Evolutionary conservation across 208 protist species (phyloP).

Genomic region (Lotmaria passim): DNA sequence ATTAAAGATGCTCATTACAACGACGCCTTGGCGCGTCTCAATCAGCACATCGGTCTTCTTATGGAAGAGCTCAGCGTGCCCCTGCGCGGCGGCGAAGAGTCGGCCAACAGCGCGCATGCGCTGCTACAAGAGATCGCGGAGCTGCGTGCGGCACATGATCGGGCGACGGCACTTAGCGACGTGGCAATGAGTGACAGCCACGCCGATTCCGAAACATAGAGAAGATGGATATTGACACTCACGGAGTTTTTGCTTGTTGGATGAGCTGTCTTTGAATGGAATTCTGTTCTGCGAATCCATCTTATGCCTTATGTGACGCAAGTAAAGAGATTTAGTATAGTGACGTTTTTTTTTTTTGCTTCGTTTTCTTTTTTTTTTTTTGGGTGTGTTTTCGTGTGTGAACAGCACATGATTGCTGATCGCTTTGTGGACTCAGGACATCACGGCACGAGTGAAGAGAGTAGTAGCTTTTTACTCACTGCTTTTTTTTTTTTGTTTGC

Average conservation of each 20-base stretch:
- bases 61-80: slow-evolving; percentile 59
- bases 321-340: slow-evolving; percentile 10
- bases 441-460: too few species aligned
- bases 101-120: slow-evolving; percentile 47
- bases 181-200: slow-evolving; percentile 1
- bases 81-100: slow-evolving; percentile 50
- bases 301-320: too few species aligned
- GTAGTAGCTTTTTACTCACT: too few species aligned
- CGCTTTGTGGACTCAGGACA: too few species aligned
- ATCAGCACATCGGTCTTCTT: slow-evolving; percentile 47
- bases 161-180: not conserved
- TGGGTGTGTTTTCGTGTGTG: slow-evolving; percentile 17
- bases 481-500: too few species aligned
- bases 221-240: too few species aligned
- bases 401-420: too few species aligned
- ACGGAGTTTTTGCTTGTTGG: too few species aligned
- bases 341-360: slow-evolving; percentile 11
- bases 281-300: too few species aligned
- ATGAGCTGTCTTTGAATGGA: too few species aligned
- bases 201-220: not conserved
- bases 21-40: slow-evolving; percentile 46
- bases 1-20: slow-evolving; percentile 40
- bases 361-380: slow-evolving; percentile 9
- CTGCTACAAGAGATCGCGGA: slow-evolving; percentile 53
- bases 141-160: slow-evolving; percentile 33